Conservation (phyloP, 2,329 filamentous ascomycete species). For the Coniella vitis region DNA sequence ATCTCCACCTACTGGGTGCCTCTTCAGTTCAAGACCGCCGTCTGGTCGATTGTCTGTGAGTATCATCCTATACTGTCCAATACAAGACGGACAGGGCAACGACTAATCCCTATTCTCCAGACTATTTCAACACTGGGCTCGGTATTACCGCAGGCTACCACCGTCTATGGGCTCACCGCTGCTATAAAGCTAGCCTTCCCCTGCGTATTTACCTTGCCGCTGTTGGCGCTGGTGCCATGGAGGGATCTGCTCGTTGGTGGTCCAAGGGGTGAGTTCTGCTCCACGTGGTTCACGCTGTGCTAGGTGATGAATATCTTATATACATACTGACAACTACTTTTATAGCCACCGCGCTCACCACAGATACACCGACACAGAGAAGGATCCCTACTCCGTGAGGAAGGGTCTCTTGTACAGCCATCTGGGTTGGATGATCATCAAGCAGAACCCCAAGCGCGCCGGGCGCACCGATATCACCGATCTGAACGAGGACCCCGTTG, state of each 20-base stretch:
- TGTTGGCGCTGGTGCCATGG: conserved; percentile 73
- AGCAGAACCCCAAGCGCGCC: conserved; percentile 85
- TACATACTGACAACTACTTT: not conserved
- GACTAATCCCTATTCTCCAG: not conserved
- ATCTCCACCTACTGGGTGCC: conserved; percentile 74
- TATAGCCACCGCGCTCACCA: conserved; percentile 70
- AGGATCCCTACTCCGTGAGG: conserved; percentile 85
- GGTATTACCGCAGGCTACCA: conserved; percentile 78
- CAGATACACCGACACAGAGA: conserved; percentile 86
- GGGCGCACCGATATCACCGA: conserved; percentile 85
- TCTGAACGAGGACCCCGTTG: conserved; percentile 77
- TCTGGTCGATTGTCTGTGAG: conserved; percentile 59
- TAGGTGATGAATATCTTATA: too few relatives aligned
- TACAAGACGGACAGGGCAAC: not conserved
- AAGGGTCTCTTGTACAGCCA: conserved; percentile 82
- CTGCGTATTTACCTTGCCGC: conserved; percentile 78
- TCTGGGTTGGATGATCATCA: conserved; percentile 88
- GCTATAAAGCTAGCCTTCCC: conserved; percentile 69
- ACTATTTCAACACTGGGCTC: conserved; percentile 79
- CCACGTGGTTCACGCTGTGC: too few relatives aligned
- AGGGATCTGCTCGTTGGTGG: conserved; percentile 88
- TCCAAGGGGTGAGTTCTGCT: conserved; percentile 48
- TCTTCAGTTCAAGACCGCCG: conserved; percentile 60
- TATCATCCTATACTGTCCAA: not conserved
- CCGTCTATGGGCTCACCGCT: conserved; percentile 79